A percentile compares a stretch with the other conserved stretches of the same genome.
Evolutionary conservation across 139 green algal genomes (phyloP).

Genomic region (Desmodesmus armatus): DNA sequence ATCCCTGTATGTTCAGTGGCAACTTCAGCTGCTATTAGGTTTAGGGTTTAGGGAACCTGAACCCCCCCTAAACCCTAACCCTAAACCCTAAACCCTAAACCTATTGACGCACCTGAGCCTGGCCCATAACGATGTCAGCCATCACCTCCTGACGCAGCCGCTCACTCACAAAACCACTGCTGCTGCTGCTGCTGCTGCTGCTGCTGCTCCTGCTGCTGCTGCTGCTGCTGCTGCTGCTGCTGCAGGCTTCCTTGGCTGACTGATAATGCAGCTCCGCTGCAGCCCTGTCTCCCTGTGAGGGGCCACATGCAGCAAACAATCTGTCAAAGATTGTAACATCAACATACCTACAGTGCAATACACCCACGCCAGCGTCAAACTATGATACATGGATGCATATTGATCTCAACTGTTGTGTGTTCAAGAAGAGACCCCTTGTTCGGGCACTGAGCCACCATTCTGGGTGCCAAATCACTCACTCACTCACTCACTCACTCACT

Average conservation of each 20-base stretch:
- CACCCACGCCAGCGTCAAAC: background rate
- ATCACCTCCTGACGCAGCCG: slow-evolving; percentile 20
- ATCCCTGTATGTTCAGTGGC: too few relatives aligned
- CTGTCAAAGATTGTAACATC: too few relatives aligned
- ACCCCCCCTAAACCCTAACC: too few relatives aligned
- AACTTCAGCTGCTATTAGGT: too few relatives aligned
- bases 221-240: slow-evolving; percentile 5
- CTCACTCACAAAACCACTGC: background rate
- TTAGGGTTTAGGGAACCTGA: too few relatives aligned
- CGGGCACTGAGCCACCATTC: too few relatives aligned
- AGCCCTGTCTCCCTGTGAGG: background rate
- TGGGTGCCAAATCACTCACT: too few relatives aligned
- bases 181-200: slow-evolving; percentile 11
- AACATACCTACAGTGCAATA: too few relatives aligned
- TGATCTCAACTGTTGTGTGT: background rate
- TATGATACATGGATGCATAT: background rate
- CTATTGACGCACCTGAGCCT: slow-evolving; percentile 20
- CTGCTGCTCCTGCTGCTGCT: background rate
- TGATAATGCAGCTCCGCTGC: too few relatives aligned
- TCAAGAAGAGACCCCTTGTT: too few relatives aligned
- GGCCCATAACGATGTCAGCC: slow-evolving; percentile 12
- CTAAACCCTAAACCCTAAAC: too few relatives aligned
- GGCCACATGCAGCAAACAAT: background rate
- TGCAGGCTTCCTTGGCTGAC: background rate
- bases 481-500: too few relatives aligned